phyloP scores from a whole-genome alignment of 2,329 filamentous ascomycete genomes.

The Aspergillus fumigatiaffinis region DNA sequence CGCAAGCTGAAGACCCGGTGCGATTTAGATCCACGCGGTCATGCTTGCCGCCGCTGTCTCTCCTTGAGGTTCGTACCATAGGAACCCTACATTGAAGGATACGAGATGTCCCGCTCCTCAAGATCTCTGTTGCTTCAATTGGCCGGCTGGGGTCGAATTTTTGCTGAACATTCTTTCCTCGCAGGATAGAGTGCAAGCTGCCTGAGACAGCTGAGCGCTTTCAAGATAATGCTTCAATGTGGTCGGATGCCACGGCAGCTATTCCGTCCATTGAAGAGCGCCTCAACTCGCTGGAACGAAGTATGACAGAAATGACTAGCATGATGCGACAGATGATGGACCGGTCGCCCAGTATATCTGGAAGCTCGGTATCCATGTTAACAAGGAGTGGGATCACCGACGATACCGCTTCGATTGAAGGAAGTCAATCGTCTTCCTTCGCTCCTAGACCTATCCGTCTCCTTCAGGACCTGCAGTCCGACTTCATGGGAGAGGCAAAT shows the following conservation, averaged over 20 bases:
- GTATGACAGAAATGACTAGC: constrained; percentile 34
- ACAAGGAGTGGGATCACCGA: constrained; percentile 22
- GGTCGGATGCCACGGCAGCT: constrained; percentile 27
- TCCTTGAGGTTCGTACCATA: constrained; percentile 29
- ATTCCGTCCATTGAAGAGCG: constrained; percentile 34
- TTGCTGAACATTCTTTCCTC: constrained; percentile 5
- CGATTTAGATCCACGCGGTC: constrained; percentile 32
- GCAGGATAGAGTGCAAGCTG: constrained; percentile 33
- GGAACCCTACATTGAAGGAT: background rate
- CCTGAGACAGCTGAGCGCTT: constrained; percentile 32
- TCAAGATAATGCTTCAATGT: constrained; percentile 28
- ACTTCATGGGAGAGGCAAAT: constrained; percentile 27
- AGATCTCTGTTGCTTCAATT: background rate
- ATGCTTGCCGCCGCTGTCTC: constrained; percentile 34
- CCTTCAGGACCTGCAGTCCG: constrained; percentile 30
- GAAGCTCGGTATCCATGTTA: constrained; percentile 15
- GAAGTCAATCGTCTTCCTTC: constrained; percentile 16
- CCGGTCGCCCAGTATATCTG: constrained; percentile 18
- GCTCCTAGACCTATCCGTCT: constrained; percentile 29
- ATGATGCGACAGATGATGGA: constrained; percentile 31
- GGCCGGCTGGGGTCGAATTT: background rate
- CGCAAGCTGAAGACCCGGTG: constrained; percentile 37
- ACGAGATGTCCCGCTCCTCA: no score
- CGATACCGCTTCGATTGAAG: constrained; percentile 19
- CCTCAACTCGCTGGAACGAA: constrained; percentile 27